Evolutionary conservation across 805 yeast species (phyloP).

Genomic region (Ogataea naganishii): DNA sequence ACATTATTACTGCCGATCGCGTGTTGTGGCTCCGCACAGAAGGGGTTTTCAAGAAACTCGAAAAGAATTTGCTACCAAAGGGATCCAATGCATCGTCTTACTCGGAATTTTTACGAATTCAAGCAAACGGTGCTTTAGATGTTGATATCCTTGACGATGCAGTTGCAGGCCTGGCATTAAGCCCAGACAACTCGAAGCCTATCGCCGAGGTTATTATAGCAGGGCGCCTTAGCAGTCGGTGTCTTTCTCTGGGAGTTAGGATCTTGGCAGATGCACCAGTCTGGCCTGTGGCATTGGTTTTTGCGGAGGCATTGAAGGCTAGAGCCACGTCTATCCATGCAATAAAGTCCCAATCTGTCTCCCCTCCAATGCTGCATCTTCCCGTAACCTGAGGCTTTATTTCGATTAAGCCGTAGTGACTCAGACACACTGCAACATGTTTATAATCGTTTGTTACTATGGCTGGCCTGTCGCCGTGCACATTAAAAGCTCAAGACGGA

Average conservation of each 20-base stretch:
- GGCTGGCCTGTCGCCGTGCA: no score
- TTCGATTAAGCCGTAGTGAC: no score
- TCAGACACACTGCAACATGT: no score
- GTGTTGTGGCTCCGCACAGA: constrained; percentile 62
- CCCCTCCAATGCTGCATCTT: no score
- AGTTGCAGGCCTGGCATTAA: constrained; percentile 37
- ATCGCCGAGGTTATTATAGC: constrained; percentile 36
- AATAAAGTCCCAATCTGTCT: constrained; percentile 10
- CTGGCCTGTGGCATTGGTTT: constrained; percentile 74
- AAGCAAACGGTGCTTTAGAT: constrained; percentile 53
- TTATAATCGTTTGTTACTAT: no score
- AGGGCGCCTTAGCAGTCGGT: constrained; percentile 45
- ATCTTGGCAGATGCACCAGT: constrained; percentile 79
- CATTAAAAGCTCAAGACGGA: no score
- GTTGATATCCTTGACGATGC: constrained; percentile 40
- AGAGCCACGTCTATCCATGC: constrained; percentile 38
- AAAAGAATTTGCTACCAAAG: constrained; percentile 43
- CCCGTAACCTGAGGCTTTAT: no score
- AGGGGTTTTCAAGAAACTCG: constrained; percentile 49
- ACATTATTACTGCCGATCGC: constrained; percentile 35
- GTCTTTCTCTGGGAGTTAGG: constrained; percentile 63
- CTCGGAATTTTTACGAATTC: constrained; percentile 47
- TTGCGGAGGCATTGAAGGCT: constrained; percentile 71
- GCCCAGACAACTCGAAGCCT: constrained; percentile 36
- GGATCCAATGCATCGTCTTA: constrained; percentile 44